Conservation (phyloP, 2,329 filamentous ascomycete genomes). For the Phialophora tarda region DNA sequence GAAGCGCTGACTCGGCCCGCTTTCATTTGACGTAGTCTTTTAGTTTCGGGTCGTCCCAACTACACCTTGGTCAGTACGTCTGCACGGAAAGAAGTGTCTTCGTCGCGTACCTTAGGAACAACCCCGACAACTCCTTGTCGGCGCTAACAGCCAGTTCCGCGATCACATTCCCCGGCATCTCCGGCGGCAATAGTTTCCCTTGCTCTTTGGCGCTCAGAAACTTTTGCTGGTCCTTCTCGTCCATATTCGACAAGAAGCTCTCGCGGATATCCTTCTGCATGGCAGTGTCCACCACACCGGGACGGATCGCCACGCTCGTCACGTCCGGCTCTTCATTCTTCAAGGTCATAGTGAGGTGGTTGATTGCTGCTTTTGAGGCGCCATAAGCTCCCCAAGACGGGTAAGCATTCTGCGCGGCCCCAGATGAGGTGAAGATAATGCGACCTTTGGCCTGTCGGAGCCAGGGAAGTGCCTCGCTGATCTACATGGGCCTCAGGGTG, state of each 20-base stretch:
- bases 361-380: conserved; percentile 80
- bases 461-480: conserved; percentile 71
- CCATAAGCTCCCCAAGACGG: conserved; percentile 81
- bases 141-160: conserved; percentile 74
- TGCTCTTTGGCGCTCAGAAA: conserved; percentile 73
- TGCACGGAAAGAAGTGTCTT: not conserved
- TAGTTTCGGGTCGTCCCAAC: conserved; percentile 40
- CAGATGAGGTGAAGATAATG: conserved; percentile 80
- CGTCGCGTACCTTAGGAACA: conserved; percentile 61
- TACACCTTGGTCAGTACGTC: conserved; percentile 14
- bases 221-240: conserved; percentile 61
- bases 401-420: conserved; percentile 71
- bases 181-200: conserved; percentile 76
- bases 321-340: conserved; percentile 78
- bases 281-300: conserved; percentile 83
- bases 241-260: conserved; percentile 67
- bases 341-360: conserved; percentile 76
- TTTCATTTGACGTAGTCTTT: conserved; percentile 26
- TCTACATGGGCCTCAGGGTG: conserved; percentile 51
- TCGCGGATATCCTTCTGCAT: conserved; percentile 88
- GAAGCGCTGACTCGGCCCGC: not conserved
- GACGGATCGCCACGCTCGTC: conserved; percentile 72
- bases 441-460: conserved; percentile 72
- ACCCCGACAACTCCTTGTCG: conserved; percentile 72
- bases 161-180: conserved; percentile 85